Conservation (phyloP, 2,329 filamentous ascomycete species). For the Fusarium tricinctum region DNA sequence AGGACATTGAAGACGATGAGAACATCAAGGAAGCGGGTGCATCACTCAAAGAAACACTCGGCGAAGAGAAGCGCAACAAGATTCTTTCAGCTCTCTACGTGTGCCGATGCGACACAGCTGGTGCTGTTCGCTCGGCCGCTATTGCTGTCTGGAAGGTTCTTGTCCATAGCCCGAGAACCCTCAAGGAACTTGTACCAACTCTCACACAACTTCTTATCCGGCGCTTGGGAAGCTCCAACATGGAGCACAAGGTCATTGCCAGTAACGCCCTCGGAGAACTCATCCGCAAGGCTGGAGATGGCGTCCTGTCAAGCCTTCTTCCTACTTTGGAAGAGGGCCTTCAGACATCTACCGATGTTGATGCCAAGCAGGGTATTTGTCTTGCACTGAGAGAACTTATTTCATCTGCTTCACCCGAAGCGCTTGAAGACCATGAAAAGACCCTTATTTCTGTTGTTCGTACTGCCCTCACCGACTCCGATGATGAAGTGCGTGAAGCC, state of each 20-base stretch:
- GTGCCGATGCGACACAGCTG: conserved; percentile 96
- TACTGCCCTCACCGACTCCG: conserved; percentile 89
- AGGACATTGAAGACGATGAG: conserved; percentile 85
- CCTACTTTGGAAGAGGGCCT: conserved; percentile 94
- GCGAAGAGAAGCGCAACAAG: conserved; percentile 96
- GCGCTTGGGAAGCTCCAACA: conserved; percentile 92
- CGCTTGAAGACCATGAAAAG: conserved; percentile 94
- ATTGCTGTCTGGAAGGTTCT: conserved; percentile 97
- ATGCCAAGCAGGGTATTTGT: conserved; percentile 97
- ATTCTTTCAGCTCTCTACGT: conserved; percentile 98
- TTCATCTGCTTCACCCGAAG: conserved; percentile 86
- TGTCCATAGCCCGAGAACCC: conserved; percentile 89
- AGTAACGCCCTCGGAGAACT: conserved; percentile 96
- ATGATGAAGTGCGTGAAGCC: conserved; percentile 91
- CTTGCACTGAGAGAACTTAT: conserved; percentile 96
- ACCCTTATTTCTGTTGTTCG: conserved; percentile 94
- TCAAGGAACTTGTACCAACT: conserved; percentile 95
- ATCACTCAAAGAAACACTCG: conserved; percentile 93
- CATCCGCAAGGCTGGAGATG: conserved; percentile 96
- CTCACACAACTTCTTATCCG: conserved; percentile 95
- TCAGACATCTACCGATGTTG: conserved; percentile 87
- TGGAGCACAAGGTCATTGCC: conserved; percentile 99
- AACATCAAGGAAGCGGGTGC: conserved; percentile 86
- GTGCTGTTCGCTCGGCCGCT: conserved; percentile 88
- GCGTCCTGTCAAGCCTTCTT: conserved; percentile 87